Evolutionary conservation across 768 basidiomycete species (phyloP).

Genomic region (Amanita jacksonii): DNA sequence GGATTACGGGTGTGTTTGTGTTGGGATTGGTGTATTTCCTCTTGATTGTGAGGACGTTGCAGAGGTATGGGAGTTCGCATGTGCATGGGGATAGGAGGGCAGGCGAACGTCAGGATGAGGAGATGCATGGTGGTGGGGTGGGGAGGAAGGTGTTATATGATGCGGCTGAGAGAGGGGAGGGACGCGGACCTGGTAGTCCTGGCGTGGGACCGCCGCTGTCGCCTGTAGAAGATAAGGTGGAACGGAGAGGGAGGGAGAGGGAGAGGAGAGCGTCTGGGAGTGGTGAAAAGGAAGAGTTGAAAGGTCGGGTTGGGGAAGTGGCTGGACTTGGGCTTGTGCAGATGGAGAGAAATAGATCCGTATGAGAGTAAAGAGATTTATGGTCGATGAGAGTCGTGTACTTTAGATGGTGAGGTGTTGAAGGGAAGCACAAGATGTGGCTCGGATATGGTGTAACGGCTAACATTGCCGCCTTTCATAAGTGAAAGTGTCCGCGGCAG

Average conservation of each 20-base stretch:
- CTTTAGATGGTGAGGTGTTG: too few relatives aligned
- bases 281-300: too few relatives aligned
- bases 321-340: too few relatives aligned
- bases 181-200: neutral
- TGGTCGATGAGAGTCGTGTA: too few relatives aligned
- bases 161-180: neutral
- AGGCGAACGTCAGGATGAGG: too few relatives aligned
- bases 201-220: neutral
- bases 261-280: neutral
- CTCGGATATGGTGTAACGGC: conserved; percentile 47
- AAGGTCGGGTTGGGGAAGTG: too few relatives aligned
- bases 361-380: too few relatives aligned
- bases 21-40: conserved; percentile 54
- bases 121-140: too few relatives aligned
- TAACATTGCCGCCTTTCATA: conserved; percentile 54
- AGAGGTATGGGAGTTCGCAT: conserved; percentile 36
- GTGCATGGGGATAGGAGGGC: neutral
- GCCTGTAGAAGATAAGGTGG: neutral
- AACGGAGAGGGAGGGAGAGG: conserved; percentile 1
- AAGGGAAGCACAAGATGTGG: too few relatives aligned
- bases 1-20: conserved; percentile 41
- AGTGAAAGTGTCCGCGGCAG: conserved; percentile 20
- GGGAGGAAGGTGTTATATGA: neutral
- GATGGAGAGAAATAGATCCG: too few relatives aligned
- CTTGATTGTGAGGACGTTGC: conserved; percentile 54